A percentile compares a stretch with the other conserved stretches of the same genome.
Evolutionary conservation across 1,284 basidiomycete genomes (phyloP).

Genomic region (Rhodofomes roseus): DNA sequence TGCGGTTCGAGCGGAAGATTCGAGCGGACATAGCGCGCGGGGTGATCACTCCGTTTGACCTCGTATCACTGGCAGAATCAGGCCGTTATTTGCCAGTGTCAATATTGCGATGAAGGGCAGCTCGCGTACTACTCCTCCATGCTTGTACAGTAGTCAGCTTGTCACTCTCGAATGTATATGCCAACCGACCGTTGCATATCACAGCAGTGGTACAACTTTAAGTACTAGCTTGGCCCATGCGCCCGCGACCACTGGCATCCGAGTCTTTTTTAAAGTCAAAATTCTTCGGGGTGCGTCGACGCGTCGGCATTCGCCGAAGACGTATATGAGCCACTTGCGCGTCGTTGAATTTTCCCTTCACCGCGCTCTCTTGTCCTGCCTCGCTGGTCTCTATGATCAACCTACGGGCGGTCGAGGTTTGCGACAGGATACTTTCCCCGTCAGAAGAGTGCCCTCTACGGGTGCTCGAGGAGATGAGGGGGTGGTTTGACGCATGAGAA

Average conservation of each 20-base stretch:
- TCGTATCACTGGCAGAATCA: too few relatives aligned
- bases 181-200: too few relatives aligned
- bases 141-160: too few relatives aligned
- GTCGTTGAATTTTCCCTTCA: neutral
- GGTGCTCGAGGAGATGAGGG: constrained; percentile 36
- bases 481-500: constrained; percentile 48
- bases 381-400: constrained; percentile 30
- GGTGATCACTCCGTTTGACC: neutral
- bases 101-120: neutral
- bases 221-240: too few relatives aligned
- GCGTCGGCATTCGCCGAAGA: neutral
- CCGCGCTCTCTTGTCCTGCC: constrained; percentile 32
- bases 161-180: too few relatives aligned
- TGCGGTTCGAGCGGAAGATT: constrained; percentile 6
- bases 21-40: constrained; percentile 1
- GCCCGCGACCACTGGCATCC: too few relatives aligned
- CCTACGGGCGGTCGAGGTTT: constrained; percentile 24
- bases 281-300: too few relatives aligned
- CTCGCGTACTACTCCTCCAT: too few relatives aligned
- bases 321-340: neutral
- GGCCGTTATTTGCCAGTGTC: too few relatives aligned
- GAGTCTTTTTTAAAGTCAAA: too few relatives aligned
- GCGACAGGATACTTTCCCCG: constrained; percentile 40
- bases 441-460: constrained; percentile 28
- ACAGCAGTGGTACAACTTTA: too few relatives aligned